These are phyloP conservation scores for Leishmania arabica DNA, from an alignment of 208 protist species.

Conservation along the genomic window DNA sequence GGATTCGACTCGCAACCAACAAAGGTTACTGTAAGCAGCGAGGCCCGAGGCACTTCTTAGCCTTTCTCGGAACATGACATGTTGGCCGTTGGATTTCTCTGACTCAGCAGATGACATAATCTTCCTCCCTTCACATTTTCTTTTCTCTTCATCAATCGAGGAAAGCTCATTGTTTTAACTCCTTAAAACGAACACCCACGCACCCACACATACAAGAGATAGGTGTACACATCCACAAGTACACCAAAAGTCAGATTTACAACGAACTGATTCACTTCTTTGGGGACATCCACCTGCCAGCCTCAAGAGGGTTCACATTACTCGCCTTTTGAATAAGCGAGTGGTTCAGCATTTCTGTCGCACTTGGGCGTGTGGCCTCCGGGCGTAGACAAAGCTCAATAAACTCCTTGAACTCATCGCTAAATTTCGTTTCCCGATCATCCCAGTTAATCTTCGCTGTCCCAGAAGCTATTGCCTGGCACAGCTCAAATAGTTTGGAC, in stretches of 20 bases:
- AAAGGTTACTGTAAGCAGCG: not conserved
- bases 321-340: slow-evolving; percentile 74
- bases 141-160: not conserved
- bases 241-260: not conserved
- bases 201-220: not conserved
- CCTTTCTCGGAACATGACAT: not conserved
- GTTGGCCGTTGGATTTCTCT: not conserved
- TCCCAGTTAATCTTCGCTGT: slow-evolving; percentile 76
- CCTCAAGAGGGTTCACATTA: slow-evolving; percentile 55
- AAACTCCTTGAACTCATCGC: slow-evolving; percentile 73
- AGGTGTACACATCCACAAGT: slow-evolving; percentile 2
- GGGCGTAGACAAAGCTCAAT: slow-evolving; percentile 74
- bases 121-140: not conserved
- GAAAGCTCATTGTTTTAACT: not conserved
- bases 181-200: not conserved
- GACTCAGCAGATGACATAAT: no score
- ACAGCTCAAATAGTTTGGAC: slow-evolving; percentile 80
- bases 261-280: slow-evolving; percentile 6
- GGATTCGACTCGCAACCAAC: not conserved
- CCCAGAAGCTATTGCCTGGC: slow-evolving; percentile 69
- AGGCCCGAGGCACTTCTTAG: not conserved
- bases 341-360: slow-evolving; percentile 72
- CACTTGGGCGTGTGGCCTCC: slow-evolving; percentile 56
- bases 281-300: slow-evolving; percentile 71
- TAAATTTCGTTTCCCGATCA: slow-evolving; percentile 44